Base-by-base conservation (phyloP, 345 rosid species). In the Citrus glauca region DNA sequence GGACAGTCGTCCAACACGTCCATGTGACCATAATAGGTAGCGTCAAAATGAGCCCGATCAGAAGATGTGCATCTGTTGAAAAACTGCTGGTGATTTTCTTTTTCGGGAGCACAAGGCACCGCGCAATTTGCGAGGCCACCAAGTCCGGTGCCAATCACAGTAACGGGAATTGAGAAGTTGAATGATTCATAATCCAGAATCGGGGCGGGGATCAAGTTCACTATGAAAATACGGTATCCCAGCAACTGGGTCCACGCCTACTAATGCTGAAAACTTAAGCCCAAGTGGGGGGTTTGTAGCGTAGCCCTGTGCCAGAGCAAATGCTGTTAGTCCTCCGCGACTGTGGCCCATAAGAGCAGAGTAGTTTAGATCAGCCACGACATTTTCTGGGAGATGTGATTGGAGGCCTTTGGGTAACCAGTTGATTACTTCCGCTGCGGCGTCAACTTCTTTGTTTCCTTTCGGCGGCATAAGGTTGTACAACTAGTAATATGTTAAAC, bases 341-440 rank as follows among this genome's bases (percentile, higher is more conserved):
- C 89, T 88, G 63, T 86, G 89, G 73, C 91, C 89, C 32, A 45
- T 73, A 7, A 88, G 80, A 28, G 78, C 73, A 7, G 86, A 32
- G 30, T 77, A 65, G 2, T 42, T 9, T 2, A 84, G 48, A 37
- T 84, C 78, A 4, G 73, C 61, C 9, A 56, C 20, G 40, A 81
- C 66, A n/a, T 79, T 69, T 64, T 25, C 64, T 0, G 81, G 87
- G 9, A 85, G 81, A 0, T 66, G 7, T 4, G 77, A 53, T 17
- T 66, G 64, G 9, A 85, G 81, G 28, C 78, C 75, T 13, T 65
- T 32, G 35, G 69, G 66, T 25, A 85, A 35, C 90, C 88, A 88
- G 56, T 82, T 80, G 56, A 76, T 66, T 2, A 82, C 81, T 53
- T 82, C 11, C 11, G 75, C 86, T n/a, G 87, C 85, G 14, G 0